phyloP scores from a whole-genome alignment of 345 rosid species.

The Brassica rapa region DNA sequence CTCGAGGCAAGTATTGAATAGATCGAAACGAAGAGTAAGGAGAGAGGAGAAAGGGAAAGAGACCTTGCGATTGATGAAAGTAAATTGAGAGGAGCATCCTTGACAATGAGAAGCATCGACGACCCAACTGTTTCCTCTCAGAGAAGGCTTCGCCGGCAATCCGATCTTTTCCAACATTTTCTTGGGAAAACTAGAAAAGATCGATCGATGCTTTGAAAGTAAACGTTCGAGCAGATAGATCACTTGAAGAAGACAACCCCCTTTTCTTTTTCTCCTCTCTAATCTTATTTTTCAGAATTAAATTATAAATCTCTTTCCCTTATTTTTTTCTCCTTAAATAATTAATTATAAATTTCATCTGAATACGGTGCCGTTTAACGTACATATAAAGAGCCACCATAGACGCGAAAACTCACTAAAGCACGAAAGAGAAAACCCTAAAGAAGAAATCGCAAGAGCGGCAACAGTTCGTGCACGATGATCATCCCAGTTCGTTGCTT shows the following conservation, averaged over 20 bases:
- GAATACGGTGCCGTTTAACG: background rate
- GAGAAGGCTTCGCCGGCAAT: slow-evolving; percentile 83
- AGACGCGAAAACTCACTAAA: background rate
- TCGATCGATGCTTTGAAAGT: slow-evolving; percentile 5
- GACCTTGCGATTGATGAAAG: slow-evolving; percentile 99
- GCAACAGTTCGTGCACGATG: background rate
- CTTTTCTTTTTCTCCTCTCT: background rate
- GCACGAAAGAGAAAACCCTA: background rate
- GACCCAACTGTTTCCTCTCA: slow-evolving; percentile 80
- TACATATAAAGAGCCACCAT: background rate
- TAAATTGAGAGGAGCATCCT: slow-evolving; percentile 89
- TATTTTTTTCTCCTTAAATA: background rate
- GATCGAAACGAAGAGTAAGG: slow-evolving; percentile 3
- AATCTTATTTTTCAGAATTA: background rate
- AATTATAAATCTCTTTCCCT: background rate
- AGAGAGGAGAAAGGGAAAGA: background rate
- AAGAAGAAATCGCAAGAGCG: background rate
- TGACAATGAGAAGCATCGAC: slow-evolving; percentile 91
- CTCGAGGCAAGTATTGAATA: background rate
- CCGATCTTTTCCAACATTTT: slow-evolving; percentile 91
- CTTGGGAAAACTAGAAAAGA: background rate
- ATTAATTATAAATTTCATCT: background rate
- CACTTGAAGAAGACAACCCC: slow-evolving; percentile 2
- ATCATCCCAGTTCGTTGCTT: slow-evolving; percentile 4
- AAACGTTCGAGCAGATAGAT: background rate